Evolutionary conservation across 179 eudicot genomes (phyloP).

Genomic region (Silene coronaria): DNA sequence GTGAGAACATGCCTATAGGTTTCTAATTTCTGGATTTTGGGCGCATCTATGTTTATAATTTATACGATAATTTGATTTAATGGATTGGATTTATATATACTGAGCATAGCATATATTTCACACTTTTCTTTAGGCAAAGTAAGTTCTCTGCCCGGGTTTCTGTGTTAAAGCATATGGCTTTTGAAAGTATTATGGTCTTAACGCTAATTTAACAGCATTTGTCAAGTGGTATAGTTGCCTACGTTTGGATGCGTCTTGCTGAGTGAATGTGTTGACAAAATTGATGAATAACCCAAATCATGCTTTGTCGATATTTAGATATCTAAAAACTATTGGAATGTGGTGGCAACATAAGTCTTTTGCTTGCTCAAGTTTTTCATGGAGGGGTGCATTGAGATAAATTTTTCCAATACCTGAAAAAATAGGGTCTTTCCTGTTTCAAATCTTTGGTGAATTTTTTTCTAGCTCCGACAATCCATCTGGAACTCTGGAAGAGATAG

Average conservation of each 20-base stretch:
- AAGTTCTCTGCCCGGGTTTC: not conserved
- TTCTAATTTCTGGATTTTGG: not conserved
- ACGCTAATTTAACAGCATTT: not conserved
- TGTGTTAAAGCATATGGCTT: not conserved
- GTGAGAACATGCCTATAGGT: constrained; percentile 26
- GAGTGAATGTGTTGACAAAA: not conserved
- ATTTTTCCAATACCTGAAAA: not conserved
- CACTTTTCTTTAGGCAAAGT: not conserved
- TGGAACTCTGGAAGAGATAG: not conserved
- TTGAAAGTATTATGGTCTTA: not conserved
- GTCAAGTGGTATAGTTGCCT: not conserved
- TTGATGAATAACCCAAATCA: not conserved
- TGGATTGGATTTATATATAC: not conserved
- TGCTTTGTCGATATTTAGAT: not conserved
- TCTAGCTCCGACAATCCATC: too few species aligned
- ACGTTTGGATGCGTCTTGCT: not conserved
- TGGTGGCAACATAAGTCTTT: not conserved
- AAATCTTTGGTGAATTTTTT: not conserved
- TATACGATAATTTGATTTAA: not conserved
- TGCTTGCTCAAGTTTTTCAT: not conserved
- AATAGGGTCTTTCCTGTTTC: not conserved
- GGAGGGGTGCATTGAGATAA: not conserved
- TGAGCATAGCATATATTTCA: not conserved
- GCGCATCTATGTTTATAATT: not conserved
- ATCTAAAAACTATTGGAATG: not conserved